These are phyloP conservation scores for Diplocarpon rosae DNA, from an alignment of 2,329 filamentous ascomycete genomes.

Conservation along the genomic window DNA sequence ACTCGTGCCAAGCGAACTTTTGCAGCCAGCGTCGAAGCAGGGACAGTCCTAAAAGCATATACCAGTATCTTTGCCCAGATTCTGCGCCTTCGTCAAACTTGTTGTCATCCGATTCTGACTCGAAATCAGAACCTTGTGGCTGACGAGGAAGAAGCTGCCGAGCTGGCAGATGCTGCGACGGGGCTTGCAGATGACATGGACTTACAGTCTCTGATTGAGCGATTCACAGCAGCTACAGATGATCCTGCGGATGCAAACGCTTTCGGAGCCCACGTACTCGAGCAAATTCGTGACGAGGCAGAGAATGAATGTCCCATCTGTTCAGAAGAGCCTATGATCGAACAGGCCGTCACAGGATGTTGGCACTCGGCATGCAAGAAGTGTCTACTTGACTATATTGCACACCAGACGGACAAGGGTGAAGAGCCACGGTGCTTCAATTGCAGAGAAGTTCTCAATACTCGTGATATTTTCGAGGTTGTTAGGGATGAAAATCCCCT, in stretches of 20 bases:
- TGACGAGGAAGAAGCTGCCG: conserved; percentile 76
- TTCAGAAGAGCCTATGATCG: conserved; percentile 88
- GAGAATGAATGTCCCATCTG: conserved; percentile 90
- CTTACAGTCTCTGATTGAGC: conserved; percentile 70
- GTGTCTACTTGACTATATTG: conserved; percentile 82
- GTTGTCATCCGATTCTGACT: conserved; percentile 85
- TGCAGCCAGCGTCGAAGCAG: conserved; percentile 75
- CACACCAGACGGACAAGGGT: conserved; percentile 69
- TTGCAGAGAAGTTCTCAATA: conserved; percentile 73
- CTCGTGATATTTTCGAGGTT: conserved; percentile 84
- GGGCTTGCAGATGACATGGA: conserved; percentile 95
- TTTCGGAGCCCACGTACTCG: conserved; percentile 78
- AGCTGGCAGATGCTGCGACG: conserved; percentile 65
- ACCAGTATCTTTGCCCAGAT: conserved; percentile 98
- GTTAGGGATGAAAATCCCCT: conserved; percentile 61
- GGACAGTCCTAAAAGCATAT: conserved; percentile 88
- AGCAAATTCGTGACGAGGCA: conserved; percentile 83
- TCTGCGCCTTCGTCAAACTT: conserved; percentile 80
- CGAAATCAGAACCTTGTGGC: conserved; percentile 74
- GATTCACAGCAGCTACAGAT: conserved; percentile 63
- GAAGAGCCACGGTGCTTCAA: conserved; percentile 77
- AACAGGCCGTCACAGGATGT: conserved; percentile 88
- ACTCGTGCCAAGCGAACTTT: conserved; percentile 74
- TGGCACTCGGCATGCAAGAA: conserved; percentile 97
- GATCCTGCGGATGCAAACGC: conserved; percentile 50